phyloP scores from a whole-genome alignment of 73 alveolate genomes.

The Blepharisma stoltei region DNA sequence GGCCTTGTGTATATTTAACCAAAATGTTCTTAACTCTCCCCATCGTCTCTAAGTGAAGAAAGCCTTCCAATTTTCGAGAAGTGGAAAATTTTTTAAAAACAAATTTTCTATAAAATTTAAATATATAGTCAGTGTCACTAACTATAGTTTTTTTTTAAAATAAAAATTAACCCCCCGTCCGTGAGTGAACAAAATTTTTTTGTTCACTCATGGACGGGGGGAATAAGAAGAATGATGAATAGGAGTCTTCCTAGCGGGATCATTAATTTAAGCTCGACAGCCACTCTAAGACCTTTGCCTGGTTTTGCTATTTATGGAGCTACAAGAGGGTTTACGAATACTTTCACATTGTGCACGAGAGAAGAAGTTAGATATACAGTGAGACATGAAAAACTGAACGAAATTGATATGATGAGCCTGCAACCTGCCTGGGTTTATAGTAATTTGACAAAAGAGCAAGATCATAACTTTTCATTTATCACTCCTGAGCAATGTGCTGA shows the following conservation, averaged over 20 bases:
- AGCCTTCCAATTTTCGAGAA: no score
- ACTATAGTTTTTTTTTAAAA: no score
- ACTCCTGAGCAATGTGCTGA: conserved; percentile 48
- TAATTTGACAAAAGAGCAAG: conserved; percentile 22
- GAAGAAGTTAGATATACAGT: conserved; percentile 24
- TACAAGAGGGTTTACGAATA: conserved; percentile 27
- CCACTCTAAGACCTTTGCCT: conserved; percentile 21
- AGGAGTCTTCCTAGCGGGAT: background rate
- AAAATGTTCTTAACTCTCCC: conserved; percentile 1
- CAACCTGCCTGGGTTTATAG: conserved; percentile 45
- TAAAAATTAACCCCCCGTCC: no score
- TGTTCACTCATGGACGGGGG: no score
- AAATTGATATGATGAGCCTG: conserved; percentile 44
- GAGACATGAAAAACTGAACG: conserved; percentile 36
- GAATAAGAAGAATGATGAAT: conserved; percentile 3
- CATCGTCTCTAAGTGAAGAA: no score
- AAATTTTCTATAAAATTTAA: no score
- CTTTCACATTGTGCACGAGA: conserved; percentile 7
- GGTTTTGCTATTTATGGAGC: conserved; percentile 42
- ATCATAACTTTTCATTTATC: conserved; percentile 23
- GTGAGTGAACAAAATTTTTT: no score
- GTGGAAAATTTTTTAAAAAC: no score
- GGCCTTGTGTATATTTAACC: conserved; percentile 16
- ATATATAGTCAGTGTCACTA: no score
- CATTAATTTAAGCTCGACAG: conserved; percentile 19